These are phyloP conservation scores for Panellus pusillus DNA, from an alignment of 768 basidiomycete genomes.

Conservation along the genomic window DNA sequence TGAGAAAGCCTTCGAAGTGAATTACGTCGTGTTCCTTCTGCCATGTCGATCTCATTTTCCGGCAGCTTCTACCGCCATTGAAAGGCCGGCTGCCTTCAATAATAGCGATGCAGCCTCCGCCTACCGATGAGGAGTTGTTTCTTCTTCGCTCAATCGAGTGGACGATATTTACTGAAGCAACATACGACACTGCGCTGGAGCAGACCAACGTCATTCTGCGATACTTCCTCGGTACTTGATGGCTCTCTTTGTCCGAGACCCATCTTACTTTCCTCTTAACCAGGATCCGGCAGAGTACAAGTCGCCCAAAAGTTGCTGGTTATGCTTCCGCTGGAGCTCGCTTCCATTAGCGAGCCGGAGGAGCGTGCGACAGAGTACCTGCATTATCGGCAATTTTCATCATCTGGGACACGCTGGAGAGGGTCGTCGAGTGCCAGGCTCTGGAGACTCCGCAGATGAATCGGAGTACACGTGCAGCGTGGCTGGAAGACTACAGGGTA, in stretches of 20 bases:
- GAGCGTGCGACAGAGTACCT: slow-evolving; percentile 73
- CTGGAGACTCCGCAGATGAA: slow-evolving; percentile 57
- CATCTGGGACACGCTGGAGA: slow-evolving; percentile 67
- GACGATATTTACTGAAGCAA: slow-evolving; percentile 77
- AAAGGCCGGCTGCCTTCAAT: slow-evolving; percentile 63
- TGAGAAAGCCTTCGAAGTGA: slow-evolving; percentile 65
- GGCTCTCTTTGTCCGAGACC: neutral
- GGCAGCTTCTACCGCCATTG: slow-evolving; percentile 51
- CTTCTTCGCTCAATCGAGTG: slow-evolving; percentile 91
- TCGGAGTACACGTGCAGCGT: slow-evolving; percentile 56
- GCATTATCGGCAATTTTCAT: slow-evolving; percentile 80
- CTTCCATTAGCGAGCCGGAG: slow-evolving; percentile 63
- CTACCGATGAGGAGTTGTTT: slow-evolving; percentile 58
- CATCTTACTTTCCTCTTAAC: neutral
- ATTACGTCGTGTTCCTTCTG: slow-evolving; percentile 11
- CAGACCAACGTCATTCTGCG: slow-evolving; percentile 87
- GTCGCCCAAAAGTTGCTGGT: slow-evolving; percentile 61
- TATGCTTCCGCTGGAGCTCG: slow-evolving; percentile 63
- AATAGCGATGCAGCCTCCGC: slow-evolving; percentile 53
- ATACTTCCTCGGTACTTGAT: slow-evolving; percentile 77
- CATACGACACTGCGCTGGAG: slow-evolving; percentile 75
- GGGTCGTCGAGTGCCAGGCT: slow-evolving; percentile 60
- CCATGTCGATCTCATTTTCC: slow-evolving; percentile 9
- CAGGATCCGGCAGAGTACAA: slow-evolving; percentile 74
- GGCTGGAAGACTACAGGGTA: slow-evolving; percentile 69